phyloP scores from a whole-genome alignment of 306 rosid species.

The Castanospermum australe region DNA sequence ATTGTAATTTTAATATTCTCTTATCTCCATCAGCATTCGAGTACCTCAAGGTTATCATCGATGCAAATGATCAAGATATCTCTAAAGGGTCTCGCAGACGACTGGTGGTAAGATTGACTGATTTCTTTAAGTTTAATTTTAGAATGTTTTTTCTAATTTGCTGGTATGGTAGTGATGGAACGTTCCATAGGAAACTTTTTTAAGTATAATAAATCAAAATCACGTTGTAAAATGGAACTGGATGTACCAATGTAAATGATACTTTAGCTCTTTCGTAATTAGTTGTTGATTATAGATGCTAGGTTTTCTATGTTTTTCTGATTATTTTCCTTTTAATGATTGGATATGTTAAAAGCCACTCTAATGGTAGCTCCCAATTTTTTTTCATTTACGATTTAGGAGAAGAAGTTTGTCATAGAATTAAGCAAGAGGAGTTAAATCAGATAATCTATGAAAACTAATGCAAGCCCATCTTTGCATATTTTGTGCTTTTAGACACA shows the following conservation, averaged over 20 bases:
- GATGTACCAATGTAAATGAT: background rate
- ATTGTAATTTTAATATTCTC: background rate
- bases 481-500: background rate
- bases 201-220: background rate
- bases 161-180: background rate
- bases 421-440: background rate
- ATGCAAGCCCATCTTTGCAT: background rate
- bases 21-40: conserved; percentile 55
- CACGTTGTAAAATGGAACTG: background rate
- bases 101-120: conserved; percentile 52
- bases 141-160: background rate
- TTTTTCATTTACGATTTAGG: background rate
- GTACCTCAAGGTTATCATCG: conserved; percentile 70
- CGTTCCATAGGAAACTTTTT: background rate
- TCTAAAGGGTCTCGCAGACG: conserved; percentile 54
- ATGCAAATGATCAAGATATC: conserved; percentile 43
- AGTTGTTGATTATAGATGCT: background rate
- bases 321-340: background rate
- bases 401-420: background rate
- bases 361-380: background rate
- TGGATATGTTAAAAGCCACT: background rate
- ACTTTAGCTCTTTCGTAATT: background rate
- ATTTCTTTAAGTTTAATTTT: conserved; percentile 8
- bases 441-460: background rate
- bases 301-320: background rate